A percentile compares a stretch with the other conserved stretches of the same genome.
phyloP scores from a whole-genome alignment of 352 stramenopile genomes.

The Hyaloperonospora brassicae region DNA sequence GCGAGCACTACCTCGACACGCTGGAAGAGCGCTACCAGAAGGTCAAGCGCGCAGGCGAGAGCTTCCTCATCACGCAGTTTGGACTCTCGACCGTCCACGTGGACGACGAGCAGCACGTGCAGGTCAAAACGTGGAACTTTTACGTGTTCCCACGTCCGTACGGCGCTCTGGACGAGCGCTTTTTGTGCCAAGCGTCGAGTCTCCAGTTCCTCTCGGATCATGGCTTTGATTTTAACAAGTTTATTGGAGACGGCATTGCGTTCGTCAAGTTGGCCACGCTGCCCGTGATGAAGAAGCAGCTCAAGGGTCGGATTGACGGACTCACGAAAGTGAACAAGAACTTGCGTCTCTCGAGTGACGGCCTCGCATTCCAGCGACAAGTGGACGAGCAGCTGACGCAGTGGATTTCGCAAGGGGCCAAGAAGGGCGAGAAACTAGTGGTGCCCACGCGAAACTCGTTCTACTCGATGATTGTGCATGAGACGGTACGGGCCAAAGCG shows the following conservation, averaged over 20 bases:
- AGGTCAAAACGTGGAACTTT: conserved; percentile 83
- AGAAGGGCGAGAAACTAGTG: conserved; percentile 46
- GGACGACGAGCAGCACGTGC: conserved; percentile 42
- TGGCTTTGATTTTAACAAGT: conserved; percentile 85
- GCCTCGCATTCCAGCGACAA: conserved; percentile 34
- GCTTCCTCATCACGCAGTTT: conserved; percentile 80
- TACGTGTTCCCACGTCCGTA: conserved; percentile 76
- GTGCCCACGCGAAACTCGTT: conserved; percentile 60
- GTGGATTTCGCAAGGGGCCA: conserved; percentile 42
- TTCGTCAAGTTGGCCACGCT: conserved; percentile 59
- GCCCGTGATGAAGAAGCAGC: conserved; percentile 37
- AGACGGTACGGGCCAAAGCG: conserved; percentile 44
- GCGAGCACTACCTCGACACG: conserved; percentile 64
- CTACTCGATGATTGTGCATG: conserved; percentile 67
- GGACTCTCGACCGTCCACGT: conserved; percentile 69
- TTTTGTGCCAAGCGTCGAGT: conserved; percentile 72
- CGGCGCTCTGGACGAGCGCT: conserved; percentile 54
- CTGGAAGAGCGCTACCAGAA: conserved; percentile 71
- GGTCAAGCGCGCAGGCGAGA: conserved; percentile 63
- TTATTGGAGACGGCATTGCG: conserved; percentile 73
- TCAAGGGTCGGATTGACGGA: conserved; percentile 52
- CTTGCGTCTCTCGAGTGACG: conserved; percentile 42
- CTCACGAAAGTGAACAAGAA: conserved; percentile 53
- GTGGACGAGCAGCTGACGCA: conserved; percentile 40
- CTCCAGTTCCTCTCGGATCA: conserved; percentile 78